Evolutionary conservation across 1,139 yeast genomes (phyloP), one percentile per base, ranked within the genome.

Genomic region (Magnusiomyces starmeri): DNA sequence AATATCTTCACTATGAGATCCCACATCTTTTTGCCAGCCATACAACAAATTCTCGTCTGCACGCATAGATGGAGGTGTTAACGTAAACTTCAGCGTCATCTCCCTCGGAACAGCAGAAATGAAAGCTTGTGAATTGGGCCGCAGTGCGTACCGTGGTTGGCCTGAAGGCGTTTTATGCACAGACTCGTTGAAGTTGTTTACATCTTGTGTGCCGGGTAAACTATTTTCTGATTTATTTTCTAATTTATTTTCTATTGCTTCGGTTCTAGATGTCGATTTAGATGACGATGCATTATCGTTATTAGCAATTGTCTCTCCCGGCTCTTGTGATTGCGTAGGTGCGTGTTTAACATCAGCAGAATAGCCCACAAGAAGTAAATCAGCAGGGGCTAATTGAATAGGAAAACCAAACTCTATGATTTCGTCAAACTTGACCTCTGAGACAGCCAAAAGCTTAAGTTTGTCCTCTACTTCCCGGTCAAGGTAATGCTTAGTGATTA

Each of bases 11-110:
- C 56, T 58, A 9, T 57, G 44, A 50, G 59, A 61, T 40, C 55
- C 55, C 35, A 59, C 63, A 34, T 59, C 63, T 24, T 57, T 51
- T 48, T 63, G 65, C 68, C 68, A 65, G 43, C 68, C 68, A 44
- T 65, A 65, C 20, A 65, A 54, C 21, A 59, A 53, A 37, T 61
- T 63, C 48, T 65, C 68, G 43, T 61, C 64, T 2, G 64, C 67
- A 12, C 68, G 59, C 68, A 65, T 65, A 1, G 62, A 54, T 2
- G 65, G 58, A 3, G 68, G 68, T 21, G 66, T 62, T 20, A 65
- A 57, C 18, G 68, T 65, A 46, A 65, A 56, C 49, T 63, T 64
- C 45, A 65, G 61, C 3, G 68, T 64, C 65, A 62, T 62, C 43
- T 64, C 67, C 2, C 68, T 56, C 4, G 60, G 60, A 2, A 49